A percentile compares a stretch with the other conserved stretches of the same genome.
phyloP scores from a whole-genome alignment of 129 eudicot genomes.

The Flaveria robusta region DNA sequence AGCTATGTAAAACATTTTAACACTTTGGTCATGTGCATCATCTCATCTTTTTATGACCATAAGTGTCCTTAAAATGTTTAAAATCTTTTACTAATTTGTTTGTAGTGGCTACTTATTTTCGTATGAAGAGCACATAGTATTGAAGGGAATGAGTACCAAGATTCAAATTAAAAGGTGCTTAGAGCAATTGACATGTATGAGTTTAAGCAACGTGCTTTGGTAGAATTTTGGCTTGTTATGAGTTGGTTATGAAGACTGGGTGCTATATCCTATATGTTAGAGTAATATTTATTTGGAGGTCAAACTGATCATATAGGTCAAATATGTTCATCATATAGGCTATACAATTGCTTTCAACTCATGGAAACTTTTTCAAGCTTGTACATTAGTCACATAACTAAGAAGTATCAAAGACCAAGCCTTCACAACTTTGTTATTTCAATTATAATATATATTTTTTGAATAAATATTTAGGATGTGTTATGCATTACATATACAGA shows the following conservation, averaged over 20 bases:
- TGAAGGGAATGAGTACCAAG: not conserved
- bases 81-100: conserved; percentile 1
- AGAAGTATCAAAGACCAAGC: not conserved
- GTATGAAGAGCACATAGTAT: not conserved
- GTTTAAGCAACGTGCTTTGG: not conserved
- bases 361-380: not conserved
- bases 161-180: not conserved
- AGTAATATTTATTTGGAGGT: not conserved
- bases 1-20: not conserved
- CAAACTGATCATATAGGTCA: not conserved
- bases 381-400: not conserved
- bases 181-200: conserved; percentile 1
- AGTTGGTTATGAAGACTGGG: not conserved
- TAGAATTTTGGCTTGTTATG: not conserved
- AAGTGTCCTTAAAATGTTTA: not conserved
- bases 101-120: not conserved
- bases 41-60: not conserved
- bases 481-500: not conserved
- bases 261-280: not conserved
- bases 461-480: not conserved
- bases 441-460: not conserved
- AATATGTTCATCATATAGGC: not conserved
- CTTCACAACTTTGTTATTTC: not conserved
- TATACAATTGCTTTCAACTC: not conserved
- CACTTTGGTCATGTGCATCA: not conserved